Percentiles rank a stretch among this genome's conserved stretches.
These are phyloP conservation scores for Neofusicoccum parvum DNA, from an alignment of 2,329 filamentous ascomycete genomes.

Conservation along the genomic window DNA sequence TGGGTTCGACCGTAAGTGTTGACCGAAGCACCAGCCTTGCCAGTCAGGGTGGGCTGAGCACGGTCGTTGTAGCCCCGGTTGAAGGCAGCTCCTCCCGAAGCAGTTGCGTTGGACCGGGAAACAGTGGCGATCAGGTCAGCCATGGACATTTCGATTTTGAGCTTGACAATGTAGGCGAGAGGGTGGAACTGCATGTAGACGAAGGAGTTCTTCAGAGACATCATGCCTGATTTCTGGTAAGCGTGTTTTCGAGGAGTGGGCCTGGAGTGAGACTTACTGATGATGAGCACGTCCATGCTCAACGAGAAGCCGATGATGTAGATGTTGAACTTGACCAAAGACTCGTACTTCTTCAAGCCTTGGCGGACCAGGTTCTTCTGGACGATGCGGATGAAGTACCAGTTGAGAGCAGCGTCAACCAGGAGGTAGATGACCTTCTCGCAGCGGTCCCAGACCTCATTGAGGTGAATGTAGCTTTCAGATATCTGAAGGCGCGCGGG, in stretches of 20 bases:
- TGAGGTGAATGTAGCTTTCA: slow-evolving; percentile 28
- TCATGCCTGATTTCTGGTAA: slow-evolving; percentile 15
- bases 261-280: neutral
- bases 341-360: slow-evolving; percentile 32
- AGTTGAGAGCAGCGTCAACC: slow-evolving; percentile 31
- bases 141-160: slow-evolving; percentile 51
- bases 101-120: slow-evolving; percentile 17
- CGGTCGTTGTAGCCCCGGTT: neutral
- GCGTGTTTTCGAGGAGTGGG: neutral
- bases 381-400: slow-evolving; percentile 32
- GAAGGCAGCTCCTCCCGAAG: neutral
- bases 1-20: neutral
- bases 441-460: slow-evolving; percentile 22
- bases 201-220: slow-evolving; percentile 19
- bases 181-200: slow-evolving; percentile 45
- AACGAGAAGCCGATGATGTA: slow-evolving; percentile 31
- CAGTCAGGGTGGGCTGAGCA: too few relatives aligned
- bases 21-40: neutral
- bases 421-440: slow-evolving; percentile 32
- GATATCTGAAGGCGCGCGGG: slow-evolving; percentile 32
- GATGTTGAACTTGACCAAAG: slow-evolving; percentile 32
- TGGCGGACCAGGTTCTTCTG: slow-evolving; percentile 31
- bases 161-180: slow-evolving; percentile 46
- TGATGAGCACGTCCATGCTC: slow-evolving; percentile 29
- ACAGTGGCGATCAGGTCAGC: slow-evolving; percentile 39